These are phyloP conservation scores for Geranium incanum DNA, from an alignment of 441 rosid genomes.

Conservation along the genomic window DNA sequence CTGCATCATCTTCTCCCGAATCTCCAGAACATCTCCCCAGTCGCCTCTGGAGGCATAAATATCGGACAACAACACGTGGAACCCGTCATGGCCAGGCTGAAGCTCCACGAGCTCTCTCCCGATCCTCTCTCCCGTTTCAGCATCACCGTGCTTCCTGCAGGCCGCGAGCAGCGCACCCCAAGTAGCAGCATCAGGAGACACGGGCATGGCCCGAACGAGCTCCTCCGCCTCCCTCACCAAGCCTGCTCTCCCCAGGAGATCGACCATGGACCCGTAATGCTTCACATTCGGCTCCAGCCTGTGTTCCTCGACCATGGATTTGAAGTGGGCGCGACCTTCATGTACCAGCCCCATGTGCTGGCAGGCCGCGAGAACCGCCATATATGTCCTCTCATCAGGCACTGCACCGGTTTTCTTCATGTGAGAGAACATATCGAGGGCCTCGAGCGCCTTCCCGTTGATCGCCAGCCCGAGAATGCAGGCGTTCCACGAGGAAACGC, in stretches of 20 bases:
- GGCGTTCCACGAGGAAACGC: constrained; percentile 57
- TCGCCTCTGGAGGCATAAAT: constrained; percentile 51
- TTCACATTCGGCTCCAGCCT: constrained; percentile 46
- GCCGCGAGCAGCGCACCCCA: constrained; percentile 72
- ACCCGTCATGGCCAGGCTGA: constrained; percentile 55
- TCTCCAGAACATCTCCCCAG: constrained; percentile 45
- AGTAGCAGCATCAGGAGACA: constrained; percentile 51
- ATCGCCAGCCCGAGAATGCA: constrained; percentile 49
- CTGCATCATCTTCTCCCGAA: constrained; percentile 43
- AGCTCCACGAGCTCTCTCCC: constrained; percentile 50
- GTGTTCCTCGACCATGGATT: constrained; percentile 38
- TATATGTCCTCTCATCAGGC: constrained; percentile 54
- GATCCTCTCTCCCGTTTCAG: constrained; percentile 43
- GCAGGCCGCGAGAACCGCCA: constrained; percentile 55
- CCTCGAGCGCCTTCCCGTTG: constrained; percentile 40
- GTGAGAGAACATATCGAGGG: constrained; percentile 39
- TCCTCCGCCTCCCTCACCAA: constrained; percentile 58
- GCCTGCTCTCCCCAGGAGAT: constrained; percentile 60
- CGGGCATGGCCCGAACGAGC: constrained; percentile 44
- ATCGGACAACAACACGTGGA: constrained; percentile 45
- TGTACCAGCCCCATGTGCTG: constrained; percentile 56
- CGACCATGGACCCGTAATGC: constrained; percentile 75
- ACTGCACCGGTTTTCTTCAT: constrained; percentile 37
- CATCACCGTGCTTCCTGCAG: constrained; percentile 41
- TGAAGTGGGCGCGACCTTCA: constrained; percentile 39